Evolutionary conservation across 805 yeast species (phyloP).

Genomic region (Tetrapisispora iriomotensis): DNA sequence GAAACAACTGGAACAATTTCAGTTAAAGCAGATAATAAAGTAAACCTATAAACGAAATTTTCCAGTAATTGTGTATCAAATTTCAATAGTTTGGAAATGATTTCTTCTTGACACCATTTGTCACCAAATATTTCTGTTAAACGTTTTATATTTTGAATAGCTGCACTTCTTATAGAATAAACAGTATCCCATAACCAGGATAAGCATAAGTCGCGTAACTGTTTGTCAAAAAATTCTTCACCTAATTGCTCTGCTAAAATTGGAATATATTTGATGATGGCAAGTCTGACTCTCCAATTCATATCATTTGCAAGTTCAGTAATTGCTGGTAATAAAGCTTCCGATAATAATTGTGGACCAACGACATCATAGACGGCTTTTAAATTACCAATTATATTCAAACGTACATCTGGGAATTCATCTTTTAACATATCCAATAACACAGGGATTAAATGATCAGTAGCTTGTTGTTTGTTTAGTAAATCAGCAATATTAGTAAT

Average conservation of each 20-base stretch:
- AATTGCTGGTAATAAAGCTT: conserved; percentile 87
- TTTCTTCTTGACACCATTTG: conserved; percentile 82
- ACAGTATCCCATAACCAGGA: conserved; percentile 98
- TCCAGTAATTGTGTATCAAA: conserved; percentile 32
- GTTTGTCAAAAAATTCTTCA: conserved; percentile 84
- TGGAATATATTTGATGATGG: conserved; percentile 94
- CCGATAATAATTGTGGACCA: conserved; percentile 81
- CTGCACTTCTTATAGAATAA: conserved; percentile 93
- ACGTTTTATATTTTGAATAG: conserved; percentile 71
- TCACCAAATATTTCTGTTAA: conserved; percentile 84
- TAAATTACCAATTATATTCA: conserved; percentile 85
- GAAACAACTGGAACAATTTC: conserved; percentile 67
- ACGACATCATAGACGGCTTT: conserved; percentile 89
- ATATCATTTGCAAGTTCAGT: conserved; percentile 92
- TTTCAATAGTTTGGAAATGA: conserved; percentile 63
- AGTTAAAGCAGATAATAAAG: conserved; percentile 80
- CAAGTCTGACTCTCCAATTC: conserved; percentile 96
- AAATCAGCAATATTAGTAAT: conserved; percentile 81
- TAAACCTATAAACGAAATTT: conserved; percentile 85
- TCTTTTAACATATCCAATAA: conserved; percentile 91
- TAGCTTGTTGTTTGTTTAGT: conserved; percentile 74
- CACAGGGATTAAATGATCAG: conserved; percentile 74
- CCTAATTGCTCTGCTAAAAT: conserved; percentile 91
- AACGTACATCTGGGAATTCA: conserved; percentile 91
- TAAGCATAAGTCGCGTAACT: conserved; percentile 81